These are phyloP conservation scores for Termitomyces sp. DNA, from an alignment of 768 basidiomycete genomes.

Conservation along the genomic window DNA sequence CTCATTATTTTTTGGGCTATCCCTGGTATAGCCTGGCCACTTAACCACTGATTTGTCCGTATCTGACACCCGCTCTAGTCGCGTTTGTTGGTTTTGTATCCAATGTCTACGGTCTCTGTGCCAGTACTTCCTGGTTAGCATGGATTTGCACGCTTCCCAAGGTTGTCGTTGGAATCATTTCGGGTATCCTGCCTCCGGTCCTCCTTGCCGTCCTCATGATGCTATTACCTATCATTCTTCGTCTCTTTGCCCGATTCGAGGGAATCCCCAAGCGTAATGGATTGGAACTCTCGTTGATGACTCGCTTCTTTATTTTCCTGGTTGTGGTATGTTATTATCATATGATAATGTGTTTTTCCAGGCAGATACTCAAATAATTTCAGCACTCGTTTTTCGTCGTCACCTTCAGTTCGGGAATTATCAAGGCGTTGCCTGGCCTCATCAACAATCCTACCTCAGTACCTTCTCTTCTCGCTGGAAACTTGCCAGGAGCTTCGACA, in stretches of 20 bases:
- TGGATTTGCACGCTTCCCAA: conserved; percentile 77
- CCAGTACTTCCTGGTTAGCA: conserved; percentile 59
- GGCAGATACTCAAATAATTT: background rate
- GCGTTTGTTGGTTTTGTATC: conserved; percentile 84
- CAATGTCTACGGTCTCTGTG: conserved; percentile 70
- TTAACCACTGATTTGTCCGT: background rate
- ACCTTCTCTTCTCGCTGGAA: conserved; percentile 65
- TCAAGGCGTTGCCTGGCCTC: conserved; percentile 61
- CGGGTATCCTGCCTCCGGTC: conserved; percentile 83
- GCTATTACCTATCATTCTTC: conserved; percentile 75
- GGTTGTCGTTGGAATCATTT: conserved; percentile 72
- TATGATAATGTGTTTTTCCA: background rate
- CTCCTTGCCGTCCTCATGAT: conserved; percentile 88
- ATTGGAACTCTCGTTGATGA: conserved; percentile 89
- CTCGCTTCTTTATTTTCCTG: conserved; percentile 87
- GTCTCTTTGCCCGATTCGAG: conserved; percentile 78
- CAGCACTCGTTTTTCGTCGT: conserved; percentile 94
- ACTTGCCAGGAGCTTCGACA: conserved; percentile 78
- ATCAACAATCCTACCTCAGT: conserved; percentile 63
- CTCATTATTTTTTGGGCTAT: conserved; percentile 87
- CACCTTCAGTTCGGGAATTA: conserved; percentile 78
- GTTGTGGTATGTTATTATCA: conserved; percentile 60
- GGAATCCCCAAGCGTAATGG: conserved; percentile 83
- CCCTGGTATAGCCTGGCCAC: conserved; percentile 52
- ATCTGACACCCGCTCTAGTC: conserved; percentile 29